Base-by-base conservation (phyloP, 805 yeast species). In the Yarrowia divulgata region DNA sequence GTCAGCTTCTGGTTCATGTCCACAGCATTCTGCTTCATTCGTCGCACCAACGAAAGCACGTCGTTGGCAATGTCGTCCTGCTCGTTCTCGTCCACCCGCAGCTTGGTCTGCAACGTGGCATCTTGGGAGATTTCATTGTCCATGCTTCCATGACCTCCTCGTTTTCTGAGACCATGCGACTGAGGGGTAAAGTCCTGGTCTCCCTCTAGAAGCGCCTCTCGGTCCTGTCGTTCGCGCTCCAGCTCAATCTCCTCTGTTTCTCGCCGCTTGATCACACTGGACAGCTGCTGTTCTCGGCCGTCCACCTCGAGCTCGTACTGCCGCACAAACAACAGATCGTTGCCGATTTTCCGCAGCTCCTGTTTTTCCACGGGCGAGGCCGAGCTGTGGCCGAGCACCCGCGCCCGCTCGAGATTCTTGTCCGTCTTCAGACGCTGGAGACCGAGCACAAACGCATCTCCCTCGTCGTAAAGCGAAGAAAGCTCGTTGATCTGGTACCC, bases 61-160 rank as follows among this genome's bases (percentile, higher is more conserved):
- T 87, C 88, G 37, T 75, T 76, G 40, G 86, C 74, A 16, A 87
- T 77, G 46, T 83, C 84, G 45, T 83, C 83, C 74, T 87, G 90
- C 34, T 73, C 69, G 39, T 71, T 70, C 32, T 73, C 72, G 67
- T 77, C 74, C 13, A 77, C 70, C 14, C 74, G 72, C 43, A 78
- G 71, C 54, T 75, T 75, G 45, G 71, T 72, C 5, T 72, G 72
- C 40, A 72, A 35, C 8, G 75, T 37, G 29, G 68, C 57, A 39
- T 48, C 57, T 12, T 48, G 35, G 3, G 55, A 49, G 3, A 48
- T 48, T 8, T 35, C 43, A 12, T 8, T 23, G 48, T 45, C 49
- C 29, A 45, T 18, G 23, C 13, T 7, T 7, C 49, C 29, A 5
- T 48, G 34, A 8, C 23, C 19, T 1, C 39, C 46, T 8, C 68